Base-by-base conservation (phyloP, 768 basidiomycete species). In the Amanita muscaria region DNA sequence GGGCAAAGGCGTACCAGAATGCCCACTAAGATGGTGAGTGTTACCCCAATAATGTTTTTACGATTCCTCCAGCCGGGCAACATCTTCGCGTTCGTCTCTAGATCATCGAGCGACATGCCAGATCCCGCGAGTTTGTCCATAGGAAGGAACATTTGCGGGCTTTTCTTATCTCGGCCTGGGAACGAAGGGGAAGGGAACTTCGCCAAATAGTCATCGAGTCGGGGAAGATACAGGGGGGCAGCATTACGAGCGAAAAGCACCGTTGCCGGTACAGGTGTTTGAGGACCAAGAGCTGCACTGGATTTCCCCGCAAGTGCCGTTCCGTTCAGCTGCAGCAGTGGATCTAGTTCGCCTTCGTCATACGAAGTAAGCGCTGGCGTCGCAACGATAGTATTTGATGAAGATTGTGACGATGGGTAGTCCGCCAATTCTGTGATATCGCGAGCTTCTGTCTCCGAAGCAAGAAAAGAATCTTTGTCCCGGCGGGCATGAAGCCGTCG, bases 231-330 rank as follows among this genome's bases (percentile, higher is more conserved):
- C 16, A 87, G 60, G 0, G 79, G 74, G 5, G 70, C 66, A 2
- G 82, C 77, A 50, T 67, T 59, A n/a, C 77, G 67, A 27, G 75
- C 61, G 54, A 88, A 83, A 2, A 85, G 62, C 5, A 64, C 60
- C 7, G 71, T 70, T 1, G 77, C 77, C 14, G 82, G 69, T 6
- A 83, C 55, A 31, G 80, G 75, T 8, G 47, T 63, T 52, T 76
- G 74, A 24, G 56, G 16, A 23, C 22, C 31, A n/a, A 33, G 42
- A n/a, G 12, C 31, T 4, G 22, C 24, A 36, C 29, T 19, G 4
- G 27, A 29, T 6, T 29, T 36, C 4, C 19, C 9, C 10, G 10
- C 15, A 25, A n/a, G 11, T 31, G 27, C 21, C 25, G 27, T 15
- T 10, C 4, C 27, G 31, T 41, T 6, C 16, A 9, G 10, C 40